These are phyloP conservation scores for Phytomonas francai DNA, from an alignment of 208 protist species.

Conservation along the genomic window DNA sequence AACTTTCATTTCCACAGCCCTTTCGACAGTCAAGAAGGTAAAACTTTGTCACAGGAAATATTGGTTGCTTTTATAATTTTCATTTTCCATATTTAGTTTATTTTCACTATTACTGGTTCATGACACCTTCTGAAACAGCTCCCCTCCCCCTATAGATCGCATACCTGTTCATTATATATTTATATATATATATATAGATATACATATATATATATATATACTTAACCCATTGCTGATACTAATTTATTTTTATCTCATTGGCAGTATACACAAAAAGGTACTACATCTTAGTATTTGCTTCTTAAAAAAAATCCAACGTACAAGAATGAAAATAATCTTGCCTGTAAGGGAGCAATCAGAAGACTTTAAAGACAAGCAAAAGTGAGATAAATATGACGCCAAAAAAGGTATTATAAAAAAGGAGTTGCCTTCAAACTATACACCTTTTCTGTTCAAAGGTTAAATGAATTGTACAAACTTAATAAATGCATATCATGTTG, in stretches of 20 bases:
- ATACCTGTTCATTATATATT: slow-evolving; percentile 6
- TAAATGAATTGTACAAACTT: neutral
- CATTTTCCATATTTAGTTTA: neutral
- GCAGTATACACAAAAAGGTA: slow-evolving; percentile 5
- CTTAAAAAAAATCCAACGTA: neutral
- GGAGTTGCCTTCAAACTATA: neutral
- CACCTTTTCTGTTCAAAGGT: neutral
- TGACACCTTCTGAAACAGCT: neutral
- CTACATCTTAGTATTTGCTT: neutral
- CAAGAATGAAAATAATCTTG: neutral
- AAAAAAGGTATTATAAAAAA: neutral
- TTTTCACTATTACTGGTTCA: neutral
- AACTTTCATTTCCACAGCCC: neutral
- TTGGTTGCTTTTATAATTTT: neutral
- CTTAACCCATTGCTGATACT: slow-evolving; percentile 7
- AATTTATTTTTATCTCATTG: slow-evolving; percentile 2
- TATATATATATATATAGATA: slow-evolving; percentile 1
- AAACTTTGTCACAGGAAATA: neutral
- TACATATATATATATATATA: slow-evolving; percentile 3
- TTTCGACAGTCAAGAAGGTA: neutral
- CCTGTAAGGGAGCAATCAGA: neutral
- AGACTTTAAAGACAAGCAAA: neutral
- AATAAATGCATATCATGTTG: neutral
- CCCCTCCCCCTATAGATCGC: neutral
- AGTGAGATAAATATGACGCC: neutral